A percentile compares a stretch with the other conserved stretches of the same genome.
Conservation (phyloP, 176 grass and related monocot genomes). For the Cenchrus americanus region DNA sequence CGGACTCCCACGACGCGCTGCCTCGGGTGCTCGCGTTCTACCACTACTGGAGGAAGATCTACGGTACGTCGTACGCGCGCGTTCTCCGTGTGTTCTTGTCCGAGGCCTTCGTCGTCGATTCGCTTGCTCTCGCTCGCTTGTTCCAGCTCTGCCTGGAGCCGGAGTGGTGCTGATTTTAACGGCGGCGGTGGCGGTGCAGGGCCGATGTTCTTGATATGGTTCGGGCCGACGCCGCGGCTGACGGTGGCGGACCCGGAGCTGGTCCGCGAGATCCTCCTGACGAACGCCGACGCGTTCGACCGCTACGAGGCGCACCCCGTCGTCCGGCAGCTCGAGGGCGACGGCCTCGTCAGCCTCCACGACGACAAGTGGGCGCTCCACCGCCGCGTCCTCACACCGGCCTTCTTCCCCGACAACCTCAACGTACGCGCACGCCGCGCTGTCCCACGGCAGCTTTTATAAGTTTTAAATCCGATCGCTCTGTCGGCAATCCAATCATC, state of each 20-base stretch:
- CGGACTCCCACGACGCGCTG: constrained; percentile 65
- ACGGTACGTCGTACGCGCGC: constrained; percentile 43
- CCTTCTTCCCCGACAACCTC: constrained; percentile 81
- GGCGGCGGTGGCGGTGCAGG: constrained; percentile 41
- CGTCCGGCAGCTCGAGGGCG: constrained; percentile 82
- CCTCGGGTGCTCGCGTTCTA: constrained; percentile 89
- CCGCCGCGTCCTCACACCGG: constrained; percentile 70
- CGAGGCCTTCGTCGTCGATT: background rate
- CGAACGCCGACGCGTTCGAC: constrained; percentile 62
- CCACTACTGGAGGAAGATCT: constrained; percentile 86
- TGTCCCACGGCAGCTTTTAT: background rate
- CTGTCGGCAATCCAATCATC: constrained; percentile 2
- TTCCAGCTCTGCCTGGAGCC: background rate
- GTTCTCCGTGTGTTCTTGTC: background rate
- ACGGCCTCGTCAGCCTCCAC: constrained; percentile 78
- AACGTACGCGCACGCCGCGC: constrained; percentile 50
- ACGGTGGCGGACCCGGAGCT: constrained; percentile 78
- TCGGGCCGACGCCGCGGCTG: constrained; percentile 79
- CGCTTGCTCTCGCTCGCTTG: background rate
- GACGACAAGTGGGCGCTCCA: constrained; percentile 86
- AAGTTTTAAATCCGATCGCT: background rate
- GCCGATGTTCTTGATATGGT: constrained; percentile 78
- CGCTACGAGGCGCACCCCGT: constrained; percentile 81
- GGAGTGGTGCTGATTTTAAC: background rate
- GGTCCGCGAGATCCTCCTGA: constrained; percentile 67